Evolutionary conservation across 352 stramenopile genomes (phyloP), one percentile per base, ranked within the genome.

Genomic region (Pythium rhizo-oryzae): DNA sequence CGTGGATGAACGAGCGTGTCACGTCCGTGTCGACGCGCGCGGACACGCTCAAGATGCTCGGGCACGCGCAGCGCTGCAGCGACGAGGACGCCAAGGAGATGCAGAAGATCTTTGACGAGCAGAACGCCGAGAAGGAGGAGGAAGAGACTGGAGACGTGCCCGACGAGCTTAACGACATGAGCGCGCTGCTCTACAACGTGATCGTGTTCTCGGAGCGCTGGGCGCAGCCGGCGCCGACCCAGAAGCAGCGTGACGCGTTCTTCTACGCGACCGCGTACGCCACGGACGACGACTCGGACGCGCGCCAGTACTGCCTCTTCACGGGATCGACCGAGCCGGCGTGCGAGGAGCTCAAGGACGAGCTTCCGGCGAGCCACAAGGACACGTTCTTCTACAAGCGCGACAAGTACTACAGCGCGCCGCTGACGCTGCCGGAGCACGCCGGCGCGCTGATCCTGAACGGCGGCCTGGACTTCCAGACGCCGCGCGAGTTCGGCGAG

Each of bases 381-480:
- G 28, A 33, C 28, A 63, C 62, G 30, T 75, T 78, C 51, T 60
- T 67, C 23, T 77, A 80, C 69, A 46, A 59, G 37, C 44, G 47
- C 15, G 59, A 75, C 52, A 54, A 52, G 59, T 53, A 62, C 64
- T 37, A 63, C 30, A 4, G 52, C 53, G 41, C 44, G n/a, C 43
- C 72, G 11, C 8, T 68, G 1, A 39, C 21, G 18, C 53, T 78
- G 3, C 63, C 67, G 0, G 23, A 49, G 23, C 28, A 72, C 43
- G 66, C 59, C 16, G 67, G 66, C 21, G 74, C 65, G 25, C 25
- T 80, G 39, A 33, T 77, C 8, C 16, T 80, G 15, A 69, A 43
- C 13, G 70, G 74, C 16, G 54, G 53, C 0, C 41, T 80, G 28
- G 74, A 80, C 62, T 70, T 74, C 23, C 7, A 25, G 49, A 80